Conservation (phyloP, 441 rosid species). For the Corymbia calophylla region DNA sequence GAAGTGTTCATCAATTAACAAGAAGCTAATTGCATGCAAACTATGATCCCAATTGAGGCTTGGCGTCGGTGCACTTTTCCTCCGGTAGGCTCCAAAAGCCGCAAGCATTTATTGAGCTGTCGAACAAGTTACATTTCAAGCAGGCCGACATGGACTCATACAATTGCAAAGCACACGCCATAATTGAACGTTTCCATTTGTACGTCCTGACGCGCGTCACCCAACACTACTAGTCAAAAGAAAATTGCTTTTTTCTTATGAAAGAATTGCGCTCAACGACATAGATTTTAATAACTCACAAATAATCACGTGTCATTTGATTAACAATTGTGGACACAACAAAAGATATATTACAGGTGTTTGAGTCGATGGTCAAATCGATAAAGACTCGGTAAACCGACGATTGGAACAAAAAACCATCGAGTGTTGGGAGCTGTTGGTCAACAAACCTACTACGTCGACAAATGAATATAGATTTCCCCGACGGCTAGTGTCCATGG, state of each 20-base stretch:
- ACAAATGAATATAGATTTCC: not conserved
- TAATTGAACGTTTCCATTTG: not conserved
- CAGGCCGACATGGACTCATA: not conserved
- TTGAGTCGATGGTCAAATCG: not conserved
- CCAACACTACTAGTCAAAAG: not conserved
- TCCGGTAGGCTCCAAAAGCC: not conserved
- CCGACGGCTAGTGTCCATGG: not conserved
- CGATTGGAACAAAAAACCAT: not conserved
- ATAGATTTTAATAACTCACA: not conserved
- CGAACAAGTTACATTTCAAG: not conserved
- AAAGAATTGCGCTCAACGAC: not conserved
- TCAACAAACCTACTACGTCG: not conserved
- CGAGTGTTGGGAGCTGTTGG: not conserved
- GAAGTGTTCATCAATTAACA: not conserved
- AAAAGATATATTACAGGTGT: not conserved
- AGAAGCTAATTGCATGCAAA: not conserved
- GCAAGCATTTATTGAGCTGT: not conserved
- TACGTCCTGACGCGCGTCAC: not conserved
- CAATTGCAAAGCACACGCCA: not conserved
- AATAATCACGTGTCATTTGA: not conserved
- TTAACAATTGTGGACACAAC: not conserved
- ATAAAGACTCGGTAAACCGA: not conserved
- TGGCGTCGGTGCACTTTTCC: not conserved
- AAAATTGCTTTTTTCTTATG: not conserved
- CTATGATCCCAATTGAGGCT: not conserved